Conservation (phyloP, 352 stramenopile genomes). For the Thraustotheca clavata region DNA sequence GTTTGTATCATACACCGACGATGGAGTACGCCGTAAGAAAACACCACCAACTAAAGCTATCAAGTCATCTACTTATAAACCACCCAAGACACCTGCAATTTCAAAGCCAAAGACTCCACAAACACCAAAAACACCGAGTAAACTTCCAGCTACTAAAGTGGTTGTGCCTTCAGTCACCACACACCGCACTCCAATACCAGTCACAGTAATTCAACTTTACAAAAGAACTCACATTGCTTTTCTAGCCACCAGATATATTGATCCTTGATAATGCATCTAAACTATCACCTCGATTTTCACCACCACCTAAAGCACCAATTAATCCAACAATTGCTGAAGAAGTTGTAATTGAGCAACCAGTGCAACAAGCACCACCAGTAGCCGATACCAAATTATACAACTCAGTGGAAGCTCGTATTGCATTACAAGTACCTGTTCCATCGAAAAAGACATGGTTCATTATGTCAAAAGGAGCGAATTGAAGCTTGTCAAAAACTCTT, state of each 20-base stretch:
- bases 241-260: not conserved
- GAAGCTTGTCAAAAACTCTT: constrained; percentile 38
- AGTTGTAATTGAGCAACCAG: not conserved
- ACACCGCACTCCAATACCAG: not conserved
- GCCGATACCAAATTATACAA: not conserved
- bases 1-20: constrained; percentile 14
- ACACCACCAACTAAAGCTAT: no score
- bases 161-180: not conserved
- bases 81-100: not conserved
- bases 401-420: constrained; percentile 18
- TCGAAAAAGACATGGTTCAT: not conserved
- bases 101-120: not conserved
- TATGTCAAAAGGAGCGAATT: constrained; percentile 31
- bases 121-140: not conserved
- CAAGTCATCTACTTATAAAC: not conserved
- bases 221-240: no score
- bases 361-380: not conserved
- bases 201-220: not conserved
- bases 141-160: not conserved
- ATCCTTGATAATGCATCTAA: no score
- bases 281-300: not conserved
- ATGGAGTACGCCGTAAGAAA: constrained; percentile 2
- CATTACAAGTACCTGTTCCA: not conserved
- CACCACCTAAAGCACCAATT: no score
- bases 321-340: not conserved